Conservation (phyloP, 805 yeast species). For the Candida nonsorbophila region DNA sequence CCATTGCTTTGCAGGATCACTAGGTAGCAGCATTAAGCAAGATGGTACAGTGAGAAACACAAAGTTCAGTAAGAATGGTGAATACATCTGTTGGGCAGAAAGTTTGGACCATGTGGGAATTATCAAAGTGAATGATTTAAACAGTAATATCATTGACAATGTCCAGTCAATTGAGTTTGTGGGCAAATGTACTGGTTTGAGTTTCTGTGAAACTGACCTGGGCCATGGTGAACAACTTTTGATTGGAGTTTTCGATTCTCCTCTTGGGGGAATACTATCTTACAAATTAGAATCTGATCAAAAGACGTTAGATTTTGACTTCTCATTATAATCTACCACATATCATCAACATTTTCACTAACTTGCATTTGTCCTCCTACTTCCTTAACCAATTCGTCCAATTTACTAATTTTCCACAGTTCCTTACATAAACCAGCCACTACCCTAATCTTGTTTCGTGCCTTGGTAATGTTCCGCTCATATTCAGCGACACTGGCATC, state of each 20-base stretch:
- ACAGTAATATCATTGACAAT: conserved; percentile 9
- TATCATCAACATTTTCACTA: conserved; percentile 33
- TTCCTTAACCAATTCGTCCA: conserved; percentile 29
- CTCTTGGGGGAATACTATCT: conserved; percentile 54
- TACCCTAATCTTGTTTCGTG: conserved; percentile 58
- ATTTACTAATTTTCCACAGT: conserved; percentile 19
- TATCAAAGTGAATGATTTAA: conserved; percentile 30
- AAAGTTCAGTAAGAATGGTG: conserved; percentile 43
- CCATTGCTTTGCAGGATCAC: conserved; percentile 31
- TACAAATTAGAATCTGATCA: conserved; percentile 32
- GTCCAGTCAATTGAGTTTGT: conserved; percentile 49
- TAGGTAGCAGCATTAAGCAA: conserved; percentile 16
- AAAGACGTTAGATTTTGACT: conserved; percentile 38
- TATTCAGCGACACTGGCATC: conserved; percentile 51
- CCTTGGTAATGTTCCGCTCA: conserved; percentile 47
- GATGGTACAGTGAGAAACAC: conserved; percentile 52
- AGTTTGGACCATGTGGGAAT: conserved; percentile 54
- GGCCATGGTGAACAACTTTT: conserved; percentile 44
- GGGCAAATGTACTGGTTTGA: conserved; percentile 56
- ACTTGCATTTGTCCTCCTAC: conserved; percentile 34
- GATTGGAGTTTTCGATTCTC: conserved; percentile 50
- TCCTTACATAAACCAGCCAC: conserved; percentile 33
- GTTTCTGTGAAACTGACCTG: conserved; percentile 37
- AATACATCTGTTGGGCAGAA: conserved; percentile 50
- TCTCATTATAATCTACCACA: conserved; percentile 34